Evolutionary conservation across 805 yeast genomes (phyloP), one percentile per base, ranked within the genome.

Genomic region (Metschnikowia aberdeeniae): DNA sequence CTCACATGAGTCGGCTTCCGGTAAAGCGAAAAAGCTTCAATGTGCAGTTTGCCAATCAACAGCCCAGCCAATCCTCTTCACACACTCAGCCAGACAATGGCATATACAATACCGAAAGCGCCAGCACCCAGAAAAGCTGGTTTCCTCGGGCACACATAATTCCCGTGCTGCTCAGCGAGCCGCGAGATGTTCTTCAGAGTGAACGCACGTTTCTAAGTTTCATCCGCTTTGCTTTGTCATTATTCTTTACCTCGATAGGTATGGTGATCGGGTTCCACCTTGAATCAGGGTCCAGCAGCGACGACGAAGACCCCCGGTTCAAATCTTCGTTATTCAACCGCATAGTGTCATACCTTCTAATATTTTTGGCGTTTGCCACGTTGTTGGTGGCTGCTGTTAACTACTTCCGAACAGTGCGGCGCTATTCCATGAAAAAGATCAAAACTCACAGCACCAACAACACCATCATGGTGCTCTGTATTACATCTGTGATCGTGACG

Each of bases 161-260:
- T 12, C 40, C 44, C 3, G 50, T 51, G 13, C 41, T 49, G 4
- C 50, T 53, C 31, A 52, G 55, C 31, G 82, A 78, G 54, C 81
- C 82, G 1, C 60, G 83, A 34, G 83, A 78, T 55, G 73, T 75
- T 7, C 58, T 77, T 13, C 80, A 77, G 66, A 70, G 73, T 44
- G 83, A 78, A 53, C 58, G 82, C 30, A 78, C 82, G 1, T 70
- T 77, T 14, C 59, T 78, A 12, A 64, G 77, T 26, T 77, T 78
- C 64, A 57, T 76, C 35, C 62, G 77, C 42, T 74, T 77, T 51
- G 58, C 78, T 2, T 57, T 70, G 5, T 66, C 78, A 9, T 57
- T 77, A 14, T 67, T 72, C 46, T 62, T 78, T 39, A 67, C 77
- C 3, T 70, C 80, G 1, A 63, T 74, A 29, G 78, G 79, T 1